phyloP scores from a whole-genome alignment of 1,284 basidiomycete species.

The Tilletia setariae region DNA sequence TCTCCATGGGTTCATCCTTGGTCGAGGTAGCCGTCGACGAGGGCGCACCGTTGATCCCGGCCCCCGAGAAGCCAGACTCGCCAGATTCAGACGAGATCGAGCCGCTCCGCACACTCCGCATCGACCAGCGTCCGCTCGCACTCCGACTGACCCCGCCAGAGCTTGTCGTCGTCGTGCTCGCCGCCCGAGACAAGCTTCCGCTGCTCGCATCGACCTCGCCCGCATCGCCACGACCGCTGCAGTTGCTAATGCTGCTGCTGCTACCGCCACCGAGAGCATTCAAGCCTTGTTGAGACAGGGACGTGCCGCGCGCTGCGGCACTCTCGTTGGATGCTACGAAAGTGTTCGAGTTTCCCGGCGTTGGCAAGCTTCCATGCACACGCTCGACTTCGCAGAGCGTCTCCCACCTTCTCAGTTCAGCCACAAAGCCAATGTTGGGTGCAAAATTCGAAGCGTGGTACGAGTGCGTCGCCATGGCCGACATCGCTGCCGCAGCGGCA shows the following conservation, averaged over 20 bases:
- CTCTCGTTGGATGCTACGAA: background rate
- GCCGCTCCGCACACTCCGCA: constrained; percentile 9
- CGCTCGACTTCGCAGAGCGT: constrained; percentile 7
- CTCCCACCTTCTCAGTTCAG: constrained; percentile 10
- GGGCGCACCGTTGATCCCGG: too few relatives aligned
- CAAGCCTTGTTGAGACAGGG: too few relatives aligned
- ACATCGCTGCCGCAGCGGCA: background rate
- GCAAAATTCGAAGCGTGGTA: constrained; percentile 15
- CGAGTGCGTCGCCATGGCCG: constrained; percentile 9
- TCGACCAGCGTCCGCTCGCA: constrained; percentile 5
- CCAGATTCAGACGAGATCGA: constrained; percentile 1
- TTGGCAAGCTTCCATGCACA: background rate
- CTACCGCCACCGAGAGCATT: too few relatives aligned
- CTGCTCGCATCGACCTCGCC: too few relatives aligned
- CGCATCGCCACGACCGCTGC: too few relatives aligned
- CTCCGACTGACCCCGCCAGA: background rate
- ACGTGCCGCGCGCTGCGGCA: background rate
- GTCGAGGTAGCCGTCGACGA: too few relatives aligned
- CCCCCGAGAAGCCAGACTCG: background rate
- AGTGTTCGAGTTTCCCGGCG: background rate
- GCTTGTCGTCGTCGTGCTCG: too few relatives aligned
- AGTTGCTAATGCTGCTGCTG: too few relatives aligned
- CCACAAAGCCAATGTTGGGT: constrained; percentile 15
- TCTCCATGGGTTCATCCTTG: too few relatives aligned
- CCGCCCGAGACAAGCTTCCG: too few relatives aligned